These are phyloP conservation scores for Nicotiana undulata DNA, from an alignment of 257 asterid species.

Conservation along the genomic window DNA sequence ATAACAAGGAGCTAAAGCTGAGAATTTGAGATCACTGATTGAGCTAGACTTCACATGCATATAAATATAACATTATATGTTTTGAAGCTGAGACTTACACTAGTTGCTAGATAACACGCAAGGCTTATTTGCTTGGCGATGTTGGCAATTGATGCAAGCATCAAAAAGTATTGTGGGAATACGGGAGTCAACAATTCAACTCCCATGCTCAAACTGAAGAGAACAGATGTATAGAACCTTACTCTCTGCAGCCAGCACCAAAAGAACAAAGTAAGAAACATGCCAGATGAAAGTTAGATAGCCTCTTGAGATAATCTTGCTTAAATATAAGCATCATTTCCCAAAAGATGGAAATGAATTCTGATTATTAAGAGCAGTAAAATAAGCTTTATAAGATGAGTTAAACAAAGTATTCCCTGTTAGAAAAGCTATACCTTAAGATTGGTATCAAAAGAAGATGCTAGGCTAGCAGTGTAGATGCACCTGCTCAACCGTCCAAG, in stretches of 20 bases:
- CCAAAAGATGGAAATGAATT: background rate
- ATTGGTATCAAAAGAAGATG: conserved; percentile 93
- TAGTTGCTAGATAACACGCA: conserved; percentile 81
- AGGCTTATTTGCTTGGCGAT: conserved; percentile 92
- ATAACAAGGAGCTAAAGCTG: background rate
- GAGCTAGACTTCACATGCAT: background rate
- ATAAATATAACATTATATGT: background rate
- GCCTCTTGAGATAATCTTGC: background rate
- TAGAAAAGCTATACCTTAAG: conserved; percentile 52
- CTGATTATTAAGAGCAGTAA: background rate
- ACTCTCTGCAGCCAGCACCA: conserved; percentile 61
- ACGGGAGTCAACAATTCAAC: conserved; percentile 86
- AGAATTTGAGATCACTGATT: background rate
- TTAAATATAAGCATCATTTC: background rate
- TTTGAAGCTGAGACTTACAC: conserved; percentile 51
- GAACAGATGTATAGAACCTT: conserved; percentile 75
- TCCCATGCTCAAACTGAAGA: conserved; percentile 92
- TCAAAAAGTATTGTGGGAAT: conserved; percentile 73
- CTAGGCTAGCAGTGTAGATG: conserved; percentile 87
- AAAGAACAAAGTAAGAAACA: conserved; percentile 15
- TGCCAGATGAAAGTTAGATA: background rate
- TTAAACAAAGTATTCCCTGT: background rate
- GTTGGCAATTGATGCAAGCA: conserved; percentile 93
- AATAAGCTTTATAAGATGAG: background rate
- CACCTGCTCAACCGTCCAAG: conserved; percentile 92